A percentile compares a stretch with the other conserved stretches of the same genome.
These are phyloP conservation scores for Heliamphora pulchella DNA, from an alignment of 179 eudicot genomes.

Conservation along the genomic window DNA sequence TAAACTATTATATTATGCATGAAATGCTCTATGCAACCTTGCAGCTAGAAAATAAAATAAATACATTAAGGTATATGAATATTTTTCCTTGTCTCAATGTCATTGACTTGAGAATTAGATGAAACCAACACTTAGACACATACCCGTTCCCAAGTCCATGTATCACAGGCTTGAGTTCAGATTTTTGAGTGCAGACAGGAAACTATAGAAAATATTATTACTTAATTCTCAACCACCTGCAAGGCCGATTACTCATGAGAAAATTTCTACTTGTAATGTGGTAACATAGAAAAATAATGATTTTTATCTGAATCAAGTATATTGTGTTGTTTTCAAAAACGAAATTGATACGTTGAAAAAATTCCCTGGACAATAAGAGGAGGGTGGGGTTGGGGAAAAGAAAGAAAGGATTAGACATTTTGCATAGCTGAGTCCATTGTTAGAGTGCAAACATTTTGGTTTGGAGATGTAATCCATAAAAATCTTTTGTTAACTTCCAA, in stretches of 20 bases:
- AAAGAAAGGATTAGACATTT: neutral
- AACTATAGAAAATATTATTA: neutral
- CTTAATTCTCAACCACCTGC: neutral
- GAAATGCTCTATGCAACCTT: too few relatives aligned
- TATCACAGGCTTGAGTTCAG: neutral
- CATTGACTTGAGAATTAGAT: too few relatives aligned
- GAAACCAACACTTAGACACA: too few relatives aligned
- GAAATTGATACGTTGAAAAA: neutral
- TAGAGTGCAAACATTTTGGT: neutral
- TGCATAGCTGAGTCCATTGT: neutral
- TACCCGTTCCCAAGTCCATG: too few relatives aligned
- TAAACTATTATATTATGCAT: too few relatives aligned
- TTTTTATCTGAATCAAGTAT: neutral
- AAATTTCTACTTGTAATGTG: neutral
- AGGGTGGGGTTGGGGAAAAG: too few relatives aligned
- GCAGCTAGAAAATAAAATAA: too few relatives aligned
- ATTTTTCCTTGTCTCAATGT: too few relatives aligned
- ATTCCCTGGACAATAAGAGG: neutral
- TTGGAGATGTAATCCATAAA: neutral
- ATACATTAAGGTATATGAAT: too few relatives aligned
- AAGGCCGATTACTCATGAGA: neutral
- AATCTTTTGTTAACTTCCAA: neutral
- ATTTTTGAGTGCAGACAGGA: neutral
- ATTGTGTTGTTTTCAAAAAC: neutral
- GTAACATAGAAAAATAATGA: neutral